Base-by-base conservation (phyloP, 768 basidiomycete genomes). In the Dentipellis sp. region DNA sequence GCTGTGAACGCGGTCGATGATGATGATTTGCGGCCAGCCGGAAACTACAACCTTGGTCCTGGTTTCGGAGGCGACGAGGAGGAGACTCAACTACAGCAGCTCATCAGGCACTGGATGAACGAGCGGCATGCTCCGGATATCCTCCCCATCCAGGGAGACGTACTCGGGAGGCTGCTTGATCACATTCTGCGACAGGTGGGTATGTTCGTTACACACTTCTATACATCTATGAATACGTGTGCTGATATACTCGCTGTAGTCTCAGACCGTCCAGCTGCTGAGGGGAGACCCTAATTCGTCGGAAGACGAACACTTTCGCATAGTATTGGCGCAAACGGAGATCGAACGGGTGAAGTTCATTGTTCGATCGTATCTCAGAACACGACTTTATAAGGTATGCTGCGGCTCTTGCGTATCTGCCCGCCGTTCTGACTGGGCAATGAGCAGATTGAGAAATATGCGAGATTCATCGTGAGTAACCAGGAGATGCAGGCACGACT, bases 261-360 rank as follows among this genome's bases (percentile, higher is more conserved):
- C 86, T 57, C 84, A 88, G 60, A 82, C 81, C 56, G 91, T 90
- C 37, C 91, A 81, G 65, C 73, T 79, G 50, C 71, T 97, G 34
- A 79, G 89, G 4, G 81, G 82, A 22, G 91, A 95, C 67, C 88
- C 91, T 0, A 79, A 82, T 38, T 86, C 90, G 2, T 91, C 87
- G 1, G 92, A 95, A 64, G 92, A 95, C 59, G 94, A 97, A 60
- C 93, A 97, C 64, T 88, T 94, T 58, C 77, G 91, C 61, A 89
- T 95, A 36, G 86, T 92, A 76, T 84, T 97, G 53, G 94, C 91
- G 0, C 91, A 94, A 71, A 94, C 91, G 0, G 94, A 97, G 70
- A 82, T 95, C 62, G 94, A 97, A 67, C 82, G 94, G 42, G 90
- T 92, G 63, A 94, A 93, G 70, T 97, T 93, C 65, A 81, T 95